Conservation (phyloP, 495 filamentous ascomycete species). For the Physcia stellaris region DNA sequence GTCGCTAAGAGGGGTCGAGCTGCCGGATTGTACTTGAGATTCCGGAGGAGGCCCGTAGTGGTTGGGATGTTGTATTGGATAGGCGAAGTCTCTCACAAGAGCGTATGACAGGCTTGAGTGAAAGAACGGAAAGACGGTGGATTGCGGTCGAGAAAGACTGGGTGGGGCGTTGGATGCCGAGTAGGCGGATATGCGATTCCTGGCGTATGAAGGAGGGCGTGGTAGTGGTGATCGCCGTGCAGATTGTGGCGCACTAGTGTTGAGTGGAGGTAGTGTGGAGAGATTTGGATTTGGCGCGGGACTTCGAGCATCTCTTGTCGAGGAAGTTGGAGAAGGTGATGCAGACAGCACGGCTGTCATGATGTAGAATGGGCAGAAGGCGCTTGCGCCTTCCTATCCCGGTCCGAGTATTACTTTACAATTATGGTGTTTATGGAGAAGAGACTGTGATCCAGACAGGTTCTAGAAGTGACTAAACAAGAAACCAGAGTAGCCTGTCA, state of each 20-base stretch:
- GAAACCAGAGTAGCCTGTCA: too few relatives aligned
- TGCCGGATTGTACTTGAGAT: conserved; percentile 50
- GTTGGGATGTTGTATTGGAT: conserved; percentile 64
- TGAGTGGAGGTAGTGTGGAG: conserved; percentile 47
- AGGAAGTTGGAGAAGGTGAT: conserved; percentile 28
- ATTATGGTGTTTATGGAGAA: too few relatives aligned
- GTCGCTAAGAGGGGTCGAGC: conserved; percentile 78
- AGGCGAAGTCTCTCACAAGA: conserved; percentile 91
- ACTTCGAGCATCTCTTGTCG: conserved; percentile 13
- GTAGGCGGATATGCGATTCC: conserved; percentile 58
- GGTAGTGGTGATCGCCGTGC: conserved; percentile 42
- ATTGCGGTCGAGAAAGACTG: conserved; percentile 54
- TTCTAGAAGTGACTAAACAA: too few relatives aligned
- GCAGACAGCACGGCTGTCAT: conserved; percentile 14
- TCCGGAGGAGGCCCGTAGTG: conserved; percentile 89
- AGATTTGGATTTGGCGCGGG: conserved; percentile 35
- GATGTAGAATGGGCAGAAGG: too few relatives aligned
- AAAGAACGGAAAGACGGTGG: conserved; percentile 68
- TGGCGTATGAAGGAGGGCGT: conserved; percentile 57
- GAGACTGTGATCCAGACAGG: too few relatives aligned
- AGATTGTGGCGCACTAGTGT: conserved; percentile 46
- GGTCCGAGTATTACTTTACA: too few relatives aligned
- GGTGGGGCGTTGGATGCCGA: conserved; percentile 44
- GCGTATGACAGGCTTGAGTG: conserved; percentile 82
- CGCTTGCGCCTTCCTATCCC: too few relatives aligned